Base-by-base conservation (phyloP, 345 rosid species). In the Gossypium arboreum region DNA sequence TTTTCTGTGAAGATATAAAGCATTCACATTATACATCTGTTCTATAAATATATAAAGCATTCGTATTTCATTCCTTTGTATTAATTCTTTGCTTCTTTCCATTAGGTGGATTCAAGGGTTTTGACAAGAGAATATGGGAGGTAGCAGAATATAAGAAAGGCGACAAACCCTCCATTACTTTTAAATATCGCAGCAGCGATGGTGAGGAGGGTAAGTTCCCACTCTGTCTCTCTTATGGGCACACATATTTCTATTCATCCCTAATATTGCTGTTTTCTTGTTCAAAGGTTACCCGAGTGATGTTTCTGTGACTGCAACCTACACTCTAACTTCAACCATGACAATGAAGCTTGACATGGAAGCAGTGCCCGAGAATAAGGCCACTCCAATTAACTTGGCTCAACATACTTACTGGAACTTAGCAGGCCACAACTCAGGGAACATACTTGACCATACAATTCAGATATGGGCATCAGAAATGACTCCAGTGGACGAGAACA, bases 341-440 rank as follows among this genome's bases (percentile, higher is more conserved):
- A 83, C 93, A 2, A 73, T 94, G 93, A 86, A 91, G 81, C 96
- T 94, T 8, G 93, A 94, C 83, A 94, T 94, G 98, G 94, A 92
- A 78, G 98, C 94, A 18, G 83, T 90, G 74, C 83, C 97, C 0
- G 87, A 86, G 80, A 87, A 85, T 78, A 90, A 86, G 83, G 89
- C 93, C 27, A 91, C 98, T 78, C 98, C 92, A 8, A 86, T 95
- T 48, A 92, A 59, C 83, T 84, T 92, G 81, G 99, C 98, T 60
- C 99, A 95, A 72, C 99, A 92, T 78, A 92, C 97, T n/a, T 95
- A 95, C 81, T 94, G 98, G 98, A 92, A 92, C 89, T 78, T 94
- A 57, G 87, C 90, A 0, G 98, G 98, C 29, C 98, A 94, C 75
- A 72, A 86, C 85, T 88, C 94, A 0, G 97, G 97, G 59, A 82